Conservation (phyloP, 1,284 basidiomycete genomes). For the Ustilago nuda region DNA sequence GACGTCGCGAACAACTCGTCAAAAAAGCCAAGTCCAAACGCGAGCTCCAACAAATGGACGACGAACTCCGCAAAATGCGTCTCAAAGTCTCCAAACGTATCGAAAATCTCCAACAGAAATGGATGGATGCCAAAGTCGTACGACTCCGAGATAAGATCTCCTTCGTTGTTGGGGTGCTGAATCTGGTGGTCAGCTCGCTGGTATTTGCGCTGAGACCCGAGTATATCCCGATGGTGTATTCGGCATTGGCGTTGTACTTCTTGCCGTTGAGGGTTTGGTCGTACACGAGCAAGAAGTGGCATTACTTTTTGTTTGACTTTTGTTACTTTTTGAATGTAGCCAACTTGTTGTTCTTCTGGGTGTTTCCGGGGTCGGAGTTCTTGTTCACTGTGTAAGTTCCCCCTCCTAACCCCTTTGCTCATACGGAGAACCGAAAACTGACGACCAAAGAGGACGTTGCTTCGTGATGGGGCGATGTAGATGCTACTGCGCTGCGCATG, state of each 20-base stretch:
- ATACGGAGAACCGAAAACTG: background rate
- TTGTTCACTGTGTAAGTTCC: conserved; percentile 52
- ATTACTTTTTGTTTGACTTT: conserved; percentile 85
- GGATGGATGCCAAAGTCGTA: conserved; percentile 91
- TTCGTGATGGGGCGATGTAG: background rate
- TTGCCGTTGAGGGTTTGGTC: conserved; percentile 82
- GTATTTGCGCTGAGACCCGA: conserved; percentile 85
- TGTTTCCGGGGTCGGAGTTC: conserved; percentile 53
- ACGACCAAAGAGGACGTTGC: background rate
- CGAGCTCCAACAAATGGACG: conserved; percentile 77
- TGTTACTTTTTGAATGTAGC: conserved; percentile 81
- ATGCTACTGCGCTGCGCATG: conserved; percentile 64
- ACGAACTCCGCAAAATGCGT: conserved; percentile 84
- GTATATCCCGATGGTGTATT: conserved; percentile 80
- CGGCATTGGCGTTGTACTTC: conserved; percentile 79
- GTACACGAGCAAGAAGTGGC: conserved; percentile 50
- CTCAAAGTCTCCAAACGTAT: conserved; percentile 80
- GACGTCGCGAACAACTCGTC: conserved; percentile 75
- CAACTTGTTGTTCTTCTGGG: conserved; percentile 72
- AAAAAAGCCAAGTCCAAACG: conserved; percentile 75
- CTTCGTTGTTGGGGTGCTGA: conserved; percentile 86
- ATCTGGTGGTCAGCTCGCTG: conserved; percentile 72
- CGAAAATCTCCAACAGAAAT: conserved; percentile 77
- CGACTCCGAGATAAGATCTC: conserved; percentile 74
- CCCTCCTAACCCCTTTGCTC: background rate